phyloP scores from a whole-genome alignment of 768 basidiomycete genomes.

The Gymnopilus junonius region DNA sequence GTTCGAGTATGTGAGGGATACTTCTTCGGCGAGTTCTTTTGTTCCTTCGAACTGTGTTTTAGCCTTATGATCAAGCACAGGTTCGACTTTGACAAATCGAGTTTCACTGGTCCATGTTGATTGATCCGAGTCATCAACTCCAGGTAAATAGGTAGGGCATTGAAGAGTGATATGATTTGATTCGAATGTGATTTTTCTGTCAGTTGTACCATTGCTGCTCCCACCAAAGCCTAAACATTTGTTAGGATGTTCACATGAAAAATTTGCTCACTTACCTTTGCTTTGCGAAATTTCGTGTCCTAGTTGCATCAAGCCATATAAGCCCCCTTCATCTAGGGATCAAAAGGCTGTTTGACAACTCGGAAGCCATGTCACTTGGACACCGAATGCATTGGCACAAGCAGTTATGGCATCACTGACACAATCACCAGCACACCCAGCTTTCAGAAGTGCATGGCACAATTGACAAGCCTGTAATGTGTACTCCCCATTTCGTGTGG shows the following conservation, averaged over 20 bases:
- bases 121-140: constrained; percentile 18
- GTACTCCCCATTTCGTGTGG: constrained; percentile 7
- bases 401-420: background rate
- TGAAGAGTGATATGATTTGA: constrained; percentile 20
- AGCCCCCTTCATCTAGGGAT: background rate
- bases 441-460: background rate
- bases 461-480: constrained; percentile 16
- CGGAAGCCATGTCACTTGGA: background rate
- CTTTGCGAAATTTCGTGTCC: no score
- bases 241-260: background rate
- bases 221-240: constrained; percentile 21
- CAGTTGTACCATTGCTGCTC: constrained; percentile 29
- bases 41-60: constrained; percentile 27
- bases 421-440: background rate
- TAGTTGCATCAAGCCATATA: background rate
- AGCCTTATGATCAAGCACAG: constrained; percentile 30
- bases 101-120: constrained; percentile 19
- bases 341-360: background rate
- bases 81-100: constrained; percentile 20
- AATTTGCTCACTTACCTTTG: background rate
- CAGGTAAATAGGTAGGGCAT: constrained; percentile 17
- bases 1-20: constrained; percentile 20
- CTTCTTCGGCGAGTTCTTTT: constrained; percentile 9
- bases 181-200: constrained; percentile 25
- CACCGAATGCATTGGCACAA: background rate